Evolutionary conservation across 1,284 basidiomycete genomes (phyloP).

Genomic region (Polyporus tsugae): DNA sequence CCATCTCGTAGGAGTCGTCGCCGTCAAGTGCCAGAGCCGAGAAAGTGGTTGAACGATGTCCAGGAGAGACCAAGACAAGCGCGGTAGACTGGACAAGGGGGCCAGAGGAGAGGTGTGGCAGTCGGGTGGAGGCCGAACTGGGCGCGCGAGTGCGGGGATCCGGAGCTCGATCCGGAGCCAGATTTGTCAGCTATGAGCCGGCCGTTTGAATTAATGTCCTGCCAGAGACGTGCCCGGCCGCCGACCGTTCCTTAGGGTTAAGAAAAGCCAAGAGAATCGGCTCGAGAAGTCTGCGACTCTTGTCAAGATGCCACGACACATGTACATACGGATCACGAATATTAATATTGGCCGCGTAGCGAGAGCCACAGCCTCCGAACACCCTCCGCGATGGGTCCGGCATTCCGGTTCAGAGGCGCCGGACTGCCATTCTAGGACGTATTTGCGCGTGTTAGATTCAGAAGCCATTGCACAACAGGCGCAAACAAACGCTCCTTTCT

Average conservation of each 20-base stretch:
- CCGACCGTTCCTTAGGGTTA: background rate
- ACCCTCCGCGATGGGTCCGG: background rate
- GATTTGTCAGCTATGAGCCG: conserved; percentile 29
- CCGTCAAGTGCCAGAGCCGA: conserved; percentile 28
- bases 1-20: conserved; percentile 62
- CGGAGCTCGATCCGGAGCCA: conserved; percentile 19
- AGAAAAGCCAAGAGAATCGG: background rate
- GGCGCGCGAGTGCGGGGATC: conserved; percentile 22
- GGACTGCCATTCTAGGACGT: conserved; percentile 17
- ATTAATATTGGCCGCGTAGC: conserved; percentile 1
- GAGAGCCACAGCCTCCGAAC: conserved; percentile 15
- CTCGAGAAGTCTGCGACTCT: background rate
- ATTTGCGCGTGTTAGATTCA: conserved; percentile 41
- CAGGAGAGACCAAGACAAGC: conserved; percentile 23
- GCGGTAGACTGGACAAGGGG: conserved; percentile 28
- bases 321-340: background rate
- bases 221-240: background rate
- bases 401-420: conserved; percentile 4
- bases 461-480: conserved; percentile 38
- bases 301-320: conserved; percentile 4
- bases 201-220: background rate
- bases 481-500: conserved; percentile 33
- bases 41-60: conserved; percentile 17
- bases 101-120: conserved; percentile 10
- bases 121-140: conserved; percentile 19